phyloP scores from a whole-genome alignment of 73 alveolate species.

The Symbiodinium natans region DNA sequence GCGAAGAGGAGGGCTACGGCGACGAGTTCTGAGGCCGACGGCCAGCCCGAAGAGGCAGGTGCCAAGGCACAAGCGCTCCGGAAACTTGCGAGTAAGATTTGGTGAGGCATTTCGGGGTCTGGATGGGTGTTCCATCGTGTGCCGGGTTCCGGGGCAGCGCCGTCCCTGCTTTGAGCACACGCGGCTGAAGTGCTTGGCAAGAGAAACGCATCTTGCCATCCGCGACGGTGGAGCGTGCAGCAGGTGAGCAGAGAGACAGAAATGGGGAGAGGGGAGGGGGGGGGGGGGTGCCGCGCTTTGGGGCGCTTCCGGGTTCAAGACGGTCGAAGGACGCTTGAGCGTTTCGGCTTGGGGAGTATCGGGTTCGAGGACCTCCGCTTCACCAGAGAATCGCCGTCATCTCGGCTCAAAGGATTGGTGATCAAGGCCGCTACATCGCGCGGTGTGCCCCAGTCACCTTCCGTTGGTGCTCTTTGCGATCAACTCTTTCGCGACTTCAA shows the following conservation, averaged over 20 bases:
- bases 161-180: not conserved
- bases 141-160: not conserved
- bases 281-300: not conserved
- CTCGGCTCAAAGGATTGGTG: conserved; percentile 9
- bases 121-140: too few relatives aligned
- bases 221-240: not conserved
- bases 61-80: too few relatives aligned
- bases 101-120: too few relatives aligned
- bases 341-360: too few relatives aligned
- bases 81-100: too few relatives aligned
- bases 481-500: not conserved
- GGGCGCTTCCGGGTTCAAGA: too few relatives aligned
- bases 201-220: not conserved
- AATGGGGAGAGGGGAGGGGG: not conserved
- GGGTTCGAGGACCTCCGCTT: not conserved
- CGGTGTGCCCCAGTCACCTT: conserved; percentile 7
- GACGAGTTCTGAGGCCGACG: not conserved
- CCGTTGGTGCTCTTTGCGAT: not conserved
- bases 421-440: conserved; percentile 32
- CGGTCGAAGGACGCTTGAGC: too few relatives aligned
- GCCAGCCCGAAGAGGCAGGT: too few relatives aligned
- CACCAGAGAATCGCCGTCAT: not conserved
- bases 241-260: too few relatives aligned
- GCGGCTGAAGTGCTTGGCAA: not conserved
- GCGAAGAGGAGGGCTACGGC: too few relatives aligned